Evolutionary conservation across 1,139 yeast species (phyloP), one percentile per base, ranked within the genome.

Genomic region (Nakaseomyces delphensis): DNA sequence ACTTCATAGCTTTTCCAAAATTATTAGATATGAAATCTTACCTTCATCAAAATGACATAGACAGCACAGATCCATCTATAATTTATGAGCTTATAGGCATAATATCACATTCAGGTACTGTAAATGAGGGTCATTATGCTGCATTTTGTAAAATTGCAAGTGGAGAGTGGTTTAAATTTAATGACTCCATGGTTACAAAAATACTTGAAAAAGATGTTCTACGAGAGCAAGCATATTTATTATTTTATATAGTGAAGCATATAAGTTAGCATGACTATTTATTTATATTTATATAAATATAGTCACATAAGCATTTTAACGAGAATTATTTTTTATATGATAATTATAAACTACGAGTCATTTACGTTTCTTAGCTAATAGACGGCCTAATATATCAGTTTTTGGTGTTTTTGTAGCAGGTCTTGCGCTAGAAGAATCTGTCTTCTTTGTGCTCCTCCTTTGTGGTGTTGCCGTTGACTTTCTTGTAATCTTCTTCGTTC

Each of bases 101-200:
- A 32, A 81, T 91, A 9, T 79, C 89, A 55, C 98, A 91, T 60
- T 79, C 79, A 38, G 98, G 98, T 1, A 79, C 91, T 20, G 93
- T 89, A 4, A 85, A 86, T 58, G 91, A 96, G 1, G 98, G 98
- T 10, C 98, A 91, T 63, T 91, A 91, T 60, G 74, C 89, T 14
- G 83, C 93, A 18, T 74, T 81, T 53, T 73, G 84, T 48, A 89
- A 87, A 59, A 76, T 73, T 49, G 69, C 76, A 15, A 73, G 75
- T 38, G 87, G 89, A 10, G 60, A 73, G 55, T 91, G 98, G 98
- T 82, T 82, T 58, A 80, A 77, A 60, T 89, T 87, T 61, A 96
- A 91, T 59, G 98, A 91, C 64, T 79, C 93, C 20, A 77, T 81
- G 55, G 83, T 91, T n/a, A 76, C 89, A 1, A 62, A 76, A 43